Evolutionary conservation across 2,329 filamentous ascomycete genomes (phyloP), one percentile per base, ranked within the genome.

Genomic region (Pestalotiopsis sp.): DNA sequence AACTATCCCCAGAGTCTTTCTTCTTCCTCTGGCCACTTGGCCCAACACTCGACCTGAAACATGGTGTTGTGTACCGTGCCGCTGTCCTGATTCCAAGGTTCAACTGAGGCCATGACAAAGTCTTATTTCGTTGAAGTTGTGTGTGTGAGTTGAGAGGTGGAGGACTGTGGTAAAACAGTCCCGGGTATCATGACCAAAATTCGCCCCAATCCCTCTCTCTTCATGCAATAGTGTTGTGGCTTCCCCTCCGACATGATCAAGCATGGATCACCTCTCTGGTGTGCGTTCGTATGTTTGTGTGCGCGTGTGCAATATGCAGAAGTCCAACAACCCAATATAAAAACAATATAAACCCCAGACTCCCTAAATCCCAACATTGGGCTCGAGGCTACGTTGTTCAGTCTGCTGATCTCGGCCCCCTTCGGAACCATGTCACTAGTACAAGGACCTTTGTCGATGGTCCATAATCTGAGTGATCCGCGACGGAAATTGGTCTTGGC

Each of bases 181-280:
- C 65, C 36, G 65, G 65, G 65, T 67, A 67, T 67, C 65, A 60
- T 67, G 56, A 67, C 56, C 65, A 45, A 67, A 67, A 27, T 60
- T 60, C 65, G 65, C 56, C 56, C 52, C 31, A 36, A 36, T 36
- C 20, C 31, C 49, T 7, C 17, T 49, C 45, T 52, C 20, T n/a
- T n/a, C 65, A 67, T 60, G 56, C 36, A 45, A 67, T 36, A 36
- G 20, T 66, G 41, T 57, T 66, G 39, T 23, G 39, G 27, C 39
- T 64, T 31, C 38, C 31, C 31, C 13, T 31, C 23, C 17, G 14
- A 49, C 38, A 52, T 64, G 39, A 64, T 64, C n/a, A 45, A 45
- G 39, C 39, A 25, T 14, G 9, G 39, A 49, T 49, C 61, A 23
- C 61, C 36, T 45, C 61, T 52, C 31, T 36, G 31, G 31, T 7